A percentile compares a stretch with the other conserved stretches of the same genome.
These are phyloP conservation scores for Pterocarpus santalinus DNA, from an alignment of 306 rosid genomes.

Conservation along the genomic window DNA sequence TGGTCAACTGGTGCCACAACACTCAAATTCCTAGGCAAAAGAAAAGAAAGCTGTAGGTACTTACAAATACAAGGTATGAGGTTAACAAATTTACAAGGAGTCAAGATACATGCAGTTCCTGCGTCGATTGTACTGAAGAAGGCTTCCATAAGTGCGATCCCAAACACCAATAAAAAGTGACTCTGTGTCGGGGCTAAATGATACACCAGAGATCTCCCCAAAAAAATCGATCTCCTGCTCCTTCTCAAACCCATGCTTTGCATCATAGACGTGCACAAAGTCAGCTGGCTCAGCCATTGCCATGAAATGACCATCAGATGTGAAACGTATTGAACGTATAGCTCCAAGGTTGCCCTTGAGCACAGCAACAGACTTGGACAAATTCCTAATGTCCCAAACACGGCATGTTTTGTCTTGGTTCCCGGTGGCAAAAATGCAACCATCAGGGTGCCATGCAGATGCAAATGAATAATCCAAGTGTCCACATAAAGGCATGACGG, in stretches of 20 bases:
- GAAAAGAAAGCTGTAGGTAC: conserved; percentile 27
- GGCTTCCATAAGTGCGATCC: conserved; percentile 89
- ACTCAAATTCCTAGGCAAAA: conserved; percentile 19
- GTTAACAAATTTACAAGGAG: conserved; percentile 55
- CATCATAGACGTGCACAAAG: conserved; percentile 81
- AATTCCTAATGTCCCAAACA: conserved; percentile 83
- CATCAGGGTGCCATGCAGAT: conserved; percentile 86
- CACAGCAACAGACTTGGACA: conserved; percentile 73
- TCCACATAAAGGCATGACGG: conserved; percentile 60
- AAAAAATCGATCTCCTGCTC: conserved; percentile 88
- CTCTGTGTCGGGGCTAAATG: conserved; percentile 88
- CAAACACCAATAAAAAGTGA: conserved; percentile 80
- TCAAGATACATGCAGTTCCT: conserved; percentile 68
- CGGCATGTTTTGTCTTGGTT: conserved; percentile 88
- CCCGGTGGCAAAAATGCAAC: conserved; percentile 77
- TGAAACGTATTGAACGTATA: conserved; percentile 74
- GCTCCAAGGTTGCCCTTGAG: conserved; percentile 89
- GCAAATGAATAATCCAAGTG: conserved; percentile 88
- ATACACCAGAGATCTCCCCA: conserved; percentile 84
- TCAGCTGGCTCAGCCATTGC: conserved; percentile 91
- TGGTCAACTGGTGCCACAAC: conserved; percentile 30
- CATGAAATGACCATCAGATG: conserved; percentile 80
- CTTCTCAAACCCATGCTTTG: conserved; percentile 67
- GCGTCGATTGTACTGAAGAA: conserved; percentile 74
- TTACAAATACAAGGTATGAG: conserved; percentile 30